Percentiles rank a stretch among this genome's conserved stretches.
These are phyloP conservation scores for Salix suchowensis DNA, from an alignment of 345 rosid species.

Conservation along the genomic window DNA sequence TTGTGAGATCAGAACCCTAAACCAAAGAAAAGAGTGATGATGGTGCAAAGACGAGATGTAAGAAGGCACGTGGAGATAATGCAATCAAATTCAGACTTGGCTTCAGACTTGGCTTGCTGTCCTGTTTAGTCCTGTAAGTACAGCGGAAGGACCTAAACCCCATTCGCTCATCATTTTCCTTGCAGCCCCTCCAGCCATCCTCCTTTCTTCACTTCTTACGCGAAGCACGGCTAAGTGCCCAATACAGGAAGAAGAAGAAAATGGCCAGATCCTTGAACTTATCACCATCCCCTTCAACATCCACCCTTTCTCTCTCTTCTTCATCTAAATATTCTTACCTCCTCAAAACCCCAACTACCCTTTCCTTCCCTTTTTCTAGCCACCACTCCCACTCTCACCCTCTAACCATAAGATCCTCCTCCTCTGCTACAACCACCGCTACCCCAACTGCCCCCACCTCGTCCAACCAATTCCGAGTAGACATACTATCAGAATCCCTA, in stretches of 20 bases:
- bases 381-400: background rate
- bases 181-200: background rate
- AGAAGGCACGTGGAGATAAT: too few species aligned
- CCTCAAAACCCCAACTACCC: background rate
- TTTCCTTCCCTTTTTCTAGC: background rate
- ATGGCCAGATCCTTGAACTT: constrained; percentile 7
- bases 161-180: background rate
- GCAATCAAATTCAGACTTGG: too few species aligned
- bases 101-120: too few species aligned
- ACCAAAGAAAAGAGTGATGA: too few species aligned
- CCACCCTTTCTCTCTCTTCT: background rate
- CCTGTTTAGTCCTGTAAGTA: background rate
- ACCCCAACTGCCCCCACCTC: background rate
- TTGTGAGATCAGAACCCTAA: too few species aligned
- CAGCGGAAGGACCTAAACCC: background rate
- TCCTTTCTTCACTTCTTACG: background rate
- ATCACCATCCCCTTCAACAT: background rate
- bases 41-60: too few species aligned
- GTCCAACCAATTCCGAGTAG: constrained; percentile 50
- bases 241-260: background rate
- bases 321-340: background rate
- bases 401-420: constrained; percentile 9
- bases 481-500: constrained; percentile 76
- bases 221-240: background rate
- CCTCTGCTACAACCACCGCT: background rate